Percentiles rank a stretch among this genome's conserved stretches.
These are phyloP conservation scores for Withania somnifera DNA, from an alignment of 305 asterid species.

Conservation along the genomic window DNA sequence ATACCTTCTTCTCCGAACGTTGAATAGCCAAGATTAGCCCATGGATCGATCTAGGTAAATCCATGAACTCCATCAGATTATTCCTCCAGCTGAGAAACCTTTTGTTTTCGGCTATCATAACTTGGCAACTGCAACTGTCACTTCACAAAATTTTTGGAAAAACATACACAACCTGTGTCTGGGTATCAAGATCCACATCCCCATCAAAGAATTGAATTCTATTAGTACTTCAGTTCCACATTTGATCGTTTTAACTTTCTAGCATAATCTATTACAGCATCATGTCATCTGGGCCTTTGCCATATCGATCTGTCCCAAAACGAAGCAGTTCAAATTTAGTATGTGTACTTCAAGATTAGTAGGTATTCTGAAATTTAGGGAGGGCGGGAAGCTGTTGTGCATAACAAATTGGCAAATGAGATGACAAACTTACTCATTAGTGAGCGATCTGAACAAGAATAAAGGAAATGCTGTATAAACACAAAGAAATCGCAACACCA, in stretches of 20 bases:
- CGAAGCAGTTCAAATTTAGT: background rate
- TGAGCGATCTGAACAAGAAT: constrained; percentile 64
- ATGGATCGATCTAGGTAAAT: too few species aligned
- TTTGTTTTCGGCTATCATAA: background rate
- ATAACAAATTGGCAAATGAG: background rate
- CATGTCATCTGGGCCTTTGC: background rate
- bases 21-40: background rate
- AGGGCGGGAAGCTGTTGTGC: background rate
- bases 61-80: too few species aligned
- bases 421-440: constrained; percentile 35
- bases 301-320: background rate
- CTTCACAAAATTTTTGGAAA: constrained; percentile 5
- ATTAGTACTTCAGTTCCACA: background rate
- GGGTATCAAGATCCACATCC: background rate
- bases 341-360: background rate
- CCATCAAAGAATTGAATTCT: background rate
- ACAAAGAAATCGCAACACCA: constrained; percentile 49
- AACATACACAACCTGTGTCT: background rate
- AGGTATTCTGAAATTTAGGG: background rate
- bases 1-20: background rate
- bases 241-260: background rate
- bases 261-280: background rate
- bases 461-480: constrained; percentile 51
- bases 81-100: background rate
- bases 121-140: background rate